Evolutionary conservation across 768 basidiomycete genomes (phyloP), one percentile per base, ranked within the genome.

Genomic region (Boletus eberwhitei): DNA sequence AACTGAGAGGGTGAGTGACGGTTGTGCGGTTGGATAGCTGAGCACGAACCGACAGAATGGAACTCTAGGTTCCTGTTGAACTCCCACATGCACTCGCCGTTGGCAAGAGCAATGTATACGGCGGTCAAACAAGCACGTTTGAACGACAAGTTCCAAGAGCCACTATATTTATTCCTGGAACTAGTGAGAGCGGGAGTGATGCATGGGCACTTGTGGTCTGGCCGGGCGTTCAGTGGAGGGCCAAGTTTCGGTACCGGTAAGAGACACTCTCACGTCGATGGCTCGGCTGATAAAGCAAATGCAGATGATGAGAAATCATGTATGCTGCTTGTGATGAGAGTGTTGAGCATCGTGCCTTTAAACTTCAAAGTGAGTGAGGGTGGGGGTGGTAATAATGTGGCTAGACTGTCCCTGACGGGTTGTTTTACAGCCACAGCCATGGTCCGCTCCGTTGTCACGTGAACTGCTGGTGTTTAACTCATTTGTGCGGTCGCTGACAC

Each of bases 71-170:
- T 98, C 80, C 79, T 97, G 53, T 73, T 88, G 58, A 91, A 90
- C 68, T 82, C 87, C 5, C 96, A 98, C 73, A 85, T 81, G 37
- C 96, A 97, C 68, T 90, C 93, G 4, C 80, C 90, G 34, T 77
- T 97, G 64, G 95, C 94, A 39, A 84, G 93, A 53, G 97, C 97
- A 8, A 92, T 98, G 83, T 84, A 90, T 71, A 81, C 79, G 26
- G 92, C 92, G 16, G 77, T 95, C 66, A 82, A 84, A 60, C 78
- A 77, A 34, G 84, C 90, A 7, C 84, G 90, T 37, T 73, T 98
- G 63, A 97, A 95, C 70, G 97, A 99, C 79, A 97, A 97, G 74
- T 98, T 98, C 79, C 97, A 99, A 71, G 97, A 98, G 71, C 83
- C 97, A 3, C 75, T 98, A 1, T 98, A 93, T 71, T 74, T 98